Evolutionary conservation across 805 yeast genomes (phyloP), one percentile per base, ranked within the genome.

Genomic region (Blastobotrys chiropterorum): DNA sequence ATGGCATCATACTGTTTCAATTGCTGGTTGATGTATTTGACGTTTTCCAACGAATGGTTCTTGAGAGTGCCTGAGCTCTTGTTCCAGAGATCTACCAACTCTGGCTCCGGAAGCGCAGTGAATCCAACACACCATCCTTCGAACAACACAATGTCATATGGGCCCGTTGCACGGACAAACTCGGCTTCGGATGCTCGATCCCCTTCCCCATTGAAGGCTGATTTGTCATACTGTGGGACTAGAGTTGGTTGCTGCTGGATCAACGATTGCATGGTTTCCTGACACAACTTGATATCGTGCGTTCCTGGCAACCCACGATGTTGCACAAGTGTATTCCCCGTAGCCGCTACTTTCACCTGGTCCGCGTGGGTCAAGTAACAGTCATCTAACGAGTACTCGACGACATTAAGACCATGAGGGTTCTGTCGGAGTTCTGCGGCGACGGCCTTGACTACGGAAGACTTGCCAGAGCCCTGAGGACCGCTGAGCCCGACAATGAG

Each of bases 41-140:
- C 48, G 30, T 67, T 61, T 19, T 61, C 58, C 2, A 65, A 46
- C 17, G 59, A 61, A 57, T 72, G 68, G 53, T 64, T 47, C 20
- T 59, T 51, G 46, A 70, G 51, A 59, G 44, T 44, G 5, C 52
- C 44, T 17, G 60, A 57, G 19, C 63, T 55, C 5, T 51, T 21
- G 1, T 51, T 38, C 72, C 73, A 72, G 48, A 56, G 59, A 6
- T 26, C 21, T 14, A 61, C 48, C 48, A 75, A 53, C 4, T 64
- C 66, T 1, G 56, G 56, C 22, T 66, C 59, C 1, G 67, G 57
- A 16, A 78, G 57, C 1, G 85, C 73, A 3, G 63, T 56, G 63
- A 81, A 92, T 1, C 98, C 98, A 20, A 81, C 76, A 70, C 90
- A 89, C 99, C 99, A 92, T 3, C 98, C 99, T 68, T 92, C 99